phyloP scores from a whole-genome alignment of 768 basidiomycete genomes.

The Mycena amicta region DNA sequence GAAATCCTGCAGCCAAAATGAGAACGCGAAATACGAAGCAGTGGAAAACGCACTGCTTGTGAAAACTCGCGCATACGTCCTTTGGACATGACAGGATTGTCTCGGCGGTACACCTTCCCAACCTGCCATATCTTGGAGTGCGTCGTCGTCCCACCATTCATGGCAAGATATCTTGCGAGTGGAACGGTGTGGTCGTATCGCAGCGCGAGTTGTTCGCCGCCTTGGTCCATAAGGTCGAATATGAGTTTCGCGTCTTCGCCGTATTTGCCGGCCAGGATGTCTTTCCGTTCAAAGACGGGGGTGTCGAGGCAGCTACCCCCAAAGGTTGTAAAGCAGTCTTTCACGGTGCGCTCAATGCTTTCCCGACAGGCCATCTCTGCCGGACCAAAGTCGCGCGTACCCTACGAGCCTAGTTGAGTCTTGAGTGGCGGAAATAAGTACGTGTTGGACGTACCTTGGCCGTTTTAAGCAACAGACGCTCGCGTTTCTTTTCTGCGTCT shows the following conservation, averaged over 20 bases:
- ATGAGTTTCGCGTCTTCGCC: slow-evolving; percentile 98
- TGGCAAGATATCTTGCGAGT: slow-evolving; percentile 92
- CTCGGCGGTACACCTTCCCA: slow-evolving; percentile 97
- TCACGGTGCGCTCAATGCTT: slow-evolving; percentile 86
- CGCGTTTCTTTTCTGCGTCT: slow-evolving; percentile 63
- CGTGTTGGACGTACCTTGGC: slow-evolving; percentile 68
- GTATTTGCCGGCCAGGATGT: slow-evolving; percentile 94
- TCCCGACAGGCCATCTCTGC: slow-evolving; percentile 90
- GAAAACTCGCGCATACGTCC: slow-evolving; percentile 98
- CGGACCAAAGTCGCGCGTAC: slow-evolving; percentile 93
- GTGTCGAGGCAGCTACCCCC: slow-evolving; percentile 95
- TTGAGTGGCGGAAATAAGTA: slow-evolving; percentile 3
- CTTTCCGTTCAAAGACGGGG: slow-evolving; percentile 97
- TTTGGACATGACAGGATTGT: slow-evolving; percentile 97
- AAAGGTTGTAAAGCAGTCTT: slow-evolving; percentile 83
- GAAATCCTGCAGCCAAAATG: slow-evolving; percentile 70
- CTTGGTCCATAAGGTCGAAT: slow-evolving; percentile 96
- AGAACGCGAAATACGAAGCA: neutral
- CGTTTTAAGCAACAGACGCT: slow-evolving; percentile 82
- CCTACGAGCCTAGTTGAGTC: slow-evolving; percentile 49
- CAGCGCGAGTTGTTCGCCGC: slow-evolving; percentile 92
- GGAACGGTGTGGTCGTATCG: slow-evolving; percentile 98
- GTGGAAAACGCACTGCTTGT: slow-evolving; percentile 78
- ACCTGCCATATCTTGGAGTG: slow-evolving; percentile 94
- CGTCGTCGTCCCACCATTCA: slow-evolving; percentile 80